phyloP scores from a whole-genome alignment of 148 eudicot species.

The Agrostemma githago region DNA sequence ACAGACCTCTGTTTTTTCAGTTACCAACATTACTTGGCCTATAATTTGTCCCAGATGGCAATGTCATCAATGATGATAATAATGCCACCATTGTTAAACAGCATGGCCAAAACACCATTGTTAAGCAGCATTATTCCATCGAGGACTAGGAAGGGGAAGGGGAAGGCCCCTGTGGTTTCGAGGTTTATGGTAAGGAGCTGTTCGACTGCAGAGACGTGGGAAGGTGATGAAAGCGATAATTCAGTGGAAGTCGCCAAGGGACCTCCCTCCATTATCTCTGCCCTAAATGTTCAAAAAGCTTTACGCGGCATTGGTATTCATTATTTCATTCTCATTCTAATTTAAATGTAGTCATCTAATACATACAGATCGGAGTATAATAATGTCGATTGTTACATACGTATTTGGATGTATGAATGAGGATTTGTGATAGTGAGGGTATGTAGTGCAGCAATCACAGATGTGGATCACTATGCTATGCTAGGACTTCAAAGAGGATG shows the following conservation, averaged over 20 bases:
- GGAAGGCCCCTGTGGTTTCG: background rate
- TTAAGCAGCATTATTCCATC: background rate
- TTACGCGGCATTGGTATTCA: constrained; percentile 71
- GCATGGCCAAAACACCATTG: background rate
- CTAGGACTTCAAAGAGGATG: constrained; percentile 63
- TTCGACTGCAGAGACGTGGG: constrained; percentile 17
- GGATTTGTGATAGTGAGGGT: too few relatives aligned
- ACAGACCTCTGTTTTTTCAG: background rate
- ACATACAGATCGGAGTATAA: too few relatives aligned
- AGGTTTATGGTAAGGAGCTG: constrained; percentile 26
- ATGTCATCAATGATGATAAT: constrained; percentile 9
- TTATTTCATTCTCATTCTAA: background rate
- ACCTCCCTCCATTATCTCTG: constrained; percentile 57
- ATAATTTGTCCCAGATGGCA: constrained; percentile 1
- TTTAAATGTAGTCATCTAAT: too few relatives aligned
- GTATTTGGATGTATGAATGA: too few relatives aligned
- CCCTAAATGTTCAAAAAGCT: constrained; percentile 83
- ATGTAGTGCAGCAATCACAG: constrained; percentile 75
- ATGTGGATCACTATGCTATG: constrained; percentile 64
- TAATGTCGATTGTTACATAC: too few relatives aligned
- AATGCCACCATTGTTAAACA: background rate
- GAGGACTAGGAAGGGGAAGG: too few relatives aligned
- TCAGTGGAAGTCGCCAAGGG: constrained; percentile 44
- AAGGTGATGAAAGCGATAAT: constrained; percentile 10
- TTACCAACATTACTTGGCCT: background rate